phyloP scores from a whole-genome alignment of 2,329 filamentous ascomycete species.

The Hysterium pulicare region DNA sequence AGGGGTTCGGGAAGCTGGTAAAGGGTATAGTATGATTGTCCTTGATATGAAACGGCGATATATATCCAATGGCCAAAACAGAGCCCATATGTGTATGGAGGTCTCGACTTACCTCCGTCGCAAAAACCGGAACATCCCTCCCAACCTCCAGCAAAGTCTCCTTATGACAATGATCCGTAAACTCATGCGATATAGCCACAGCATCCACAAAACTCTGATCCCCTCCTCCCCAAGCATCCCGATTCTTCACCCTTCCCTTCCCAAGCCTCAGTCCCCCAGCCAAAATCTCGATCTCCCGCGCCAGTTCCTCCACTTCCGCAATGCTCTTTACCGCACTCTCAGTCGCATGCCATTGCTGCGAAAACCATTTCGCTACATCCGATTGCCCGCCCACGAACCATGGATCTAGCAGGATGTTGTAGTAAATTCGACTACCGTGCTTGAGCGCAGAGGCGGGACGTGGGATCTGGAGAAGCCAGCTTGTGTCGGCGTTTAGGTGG shows the following conservation, averaged over 20 bases:
- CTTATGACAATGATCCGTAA: conserved; percentile 66
- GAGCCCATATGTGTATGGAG: too few species aligned
- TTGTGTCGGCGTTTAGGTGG: conserved; percentile 65
- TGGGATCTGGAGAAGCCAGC: conserved; percentile 64
- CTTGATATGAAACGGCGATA: too few species aligned
- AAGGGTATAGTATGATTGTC: too few species aligned
- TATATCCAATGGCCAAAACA: too few species aligned
- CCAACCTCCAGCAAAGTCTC: conserved; percentile 58
- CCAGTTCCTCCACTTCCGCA: conserved; percentile 52
- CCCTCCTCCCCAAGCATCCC: conserved; percentile 11
- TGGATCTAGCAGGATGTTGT: conserved; percentile 64
- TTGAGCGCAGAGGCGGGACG: conserved; percentile 45
- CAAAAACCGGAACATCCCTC: conserved; percentile 55
- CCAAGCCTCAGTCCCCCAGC: conserved; percentile 26
- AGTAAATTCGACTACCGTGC: conserved; percentile 50
- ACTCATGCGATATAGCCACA: conserved; percentile 62
- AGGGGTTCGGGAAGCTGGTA: too few species aligned
- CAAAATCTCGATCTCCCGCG: conserved; percentile 49
- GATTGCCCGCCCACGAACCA: conserved; percentile 62
- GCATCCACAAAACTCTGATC: conserved; percentile 51
- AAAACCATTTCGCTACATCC: conserved; percentile 64
- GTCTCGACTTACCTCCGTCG: conserved; percentile 42
- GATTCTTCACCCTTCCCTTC: conserved; percentile 12
- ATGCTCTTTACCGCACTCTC: conserved; percentile 55
- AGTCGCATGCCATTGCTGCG: conserved; percentile 60